Evolutionary conservation across 2,329 filamentous ascomycete genomes (phyloP).

Genomic region (Zymoseptoria crescenta): DNA sequence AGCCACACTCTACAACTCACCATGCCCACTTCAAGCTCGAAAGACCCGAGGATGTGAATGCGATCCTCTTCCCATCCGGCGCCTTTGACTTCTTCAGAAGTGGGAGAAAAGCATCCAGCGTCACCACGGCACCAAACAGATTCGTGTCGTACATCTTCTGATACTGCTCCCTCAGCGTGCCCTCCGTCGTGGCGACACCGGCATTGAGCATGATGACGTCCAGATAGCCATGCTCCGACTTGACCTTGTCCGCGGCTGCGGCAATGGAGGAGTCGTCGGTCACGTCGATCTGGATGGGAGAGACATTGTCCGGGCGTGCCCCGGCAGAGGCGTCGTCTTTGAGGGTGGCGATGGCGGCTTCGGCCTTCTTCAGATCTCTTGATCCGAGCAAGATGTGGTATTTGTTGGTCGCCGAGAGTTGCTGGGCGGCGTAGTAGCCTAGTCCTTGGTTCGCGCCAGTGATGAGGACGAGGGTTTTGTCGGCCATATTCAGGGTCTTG

Average conservation of each 20-base stretch:
- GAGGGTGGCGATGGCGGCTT: conserved; percentile 30
- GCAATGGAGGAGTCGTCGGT: conserved; percentile 36
- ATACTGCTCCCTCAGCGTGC: conserved; percentile 14
- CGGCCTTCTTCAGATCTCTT: conserved; percentile 30
- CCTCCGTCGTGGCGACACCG: conserved; percentile 19
- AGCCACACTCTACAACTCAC: background rate
- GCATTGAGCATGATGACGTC: conserved; percentile 34
- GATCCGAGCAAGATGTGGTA: conserved; percentile 37
- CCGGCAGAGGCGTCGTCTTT: conserved; percentile 21
- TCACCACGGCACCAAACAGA: conserved; percentile 20
- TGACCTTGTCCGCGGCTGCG: conserved; percentile 28
- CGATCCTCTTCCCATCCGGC: conserved; percentile 19
- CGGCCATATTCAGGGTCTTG: background rate
- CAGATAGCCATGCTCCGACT: conserved; percentile 22
- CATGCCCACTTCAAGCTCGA: conserved; percentile 8
- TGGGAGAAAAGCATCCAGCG: conserved; percentile 23
- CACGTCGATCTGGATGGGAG: conserved; percentile 38
- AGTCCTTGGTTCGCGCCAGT: conserved; percentile 40
- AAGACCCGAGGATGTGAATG: conserved; percentile 22
- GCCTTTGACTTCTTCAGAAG: conserved; percentile 18
- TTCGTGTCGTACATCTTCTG: conserved; percentile 23
- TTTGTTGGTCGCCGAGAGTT: conserved; percentile 31
- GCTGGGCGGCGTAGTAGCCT: conserved; percentile 36
- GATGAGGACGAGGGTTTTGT: conserved; percentile 29
- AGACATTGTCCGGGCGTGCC: conserved; percentile 26